Evolutionary conservation across 495 filamentous ascomycete genomes (phyloP), one percentile per base, ranked within the genome.

Genomic region (Penicillium bovifimosum): DNA sequence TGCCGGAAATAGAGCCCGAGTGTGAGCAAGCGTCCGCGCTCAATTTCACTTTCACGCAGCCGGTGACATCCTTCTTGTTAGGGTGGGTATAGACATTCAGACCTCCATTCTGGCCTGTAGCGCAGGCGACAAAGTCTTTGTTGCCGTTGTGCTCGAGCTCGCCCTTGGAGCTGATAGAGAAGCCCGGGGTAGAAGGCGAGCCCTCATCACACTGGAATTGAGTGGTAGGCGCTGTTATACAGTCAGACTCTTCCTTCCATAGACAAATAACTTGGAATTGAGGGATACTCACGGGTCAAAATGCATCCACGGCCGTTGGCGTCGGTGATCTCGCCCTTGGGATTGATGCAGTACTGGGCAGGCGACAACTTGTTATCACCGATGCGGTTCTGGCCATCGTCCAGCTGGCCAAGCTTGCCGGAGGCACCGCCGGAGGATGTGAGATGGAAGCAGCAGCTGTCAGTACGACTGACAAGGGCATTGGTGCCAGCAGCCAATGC

Each of bases 191-290:
- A 14, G 74, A 70, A 4, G 41, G 52, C 16, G 70, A 73, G 53
- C 80, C 81, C 18, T 65, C 52, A 52, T 87, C 84, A 63, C 86
- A 89, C 62, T 87, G 84, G 41, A 80, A 80, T 54, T 87, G 81
- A 11, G 77, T 77, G 5, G 79, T 81, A 3, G 76, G 72, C 9
- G 76, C 76, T 80, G 47, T 14, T 57, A 14, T 47, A 40, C 42
- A 58, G 56, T 31, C 52, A 59, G 50, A 58, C 39, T 35, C 1
- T 20, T n/a, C 1, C 9, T 32, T 46, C 45, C 9, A 54, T 31
- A 61, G 54, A 36, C 14, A 35, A 42, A 3, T 47, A 17, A 16
- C 5, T 49, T 11, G 18, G 17, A 5, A 16, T 16, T 41, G 11
- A 17, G 26, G n/a, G 24, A 11, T 20, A 62, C 67, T 67, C 57